Base-by-base conservation (phyloP, 2,329 filamentous ascomycete species). In the Hypoxylon sp. region DNA sequence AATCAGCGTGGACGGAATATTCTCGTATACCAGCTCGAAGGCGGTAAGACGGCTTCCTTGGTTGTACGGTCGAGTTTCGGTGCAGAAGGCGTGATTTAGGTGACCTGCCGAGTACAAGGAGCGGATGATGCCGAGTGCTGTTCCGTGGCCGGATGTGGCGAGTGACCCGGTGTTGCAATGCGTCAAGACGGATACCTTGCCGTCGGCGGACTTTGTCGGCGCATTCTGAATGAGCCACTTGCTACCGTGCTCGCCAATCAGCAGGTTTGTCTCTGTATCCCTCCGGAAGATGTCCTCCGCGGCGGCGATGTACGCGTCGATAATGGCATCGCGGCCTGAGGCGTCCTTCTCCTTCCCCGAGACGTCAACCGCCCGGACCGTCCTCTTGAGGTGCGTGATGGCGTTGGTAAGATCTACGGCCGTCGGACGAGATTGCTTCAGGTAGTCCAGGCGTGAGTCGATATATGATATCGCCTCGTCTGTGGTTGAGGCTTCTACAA, bases 101-200 rank as follows among this genome's bases (percentile, higher is more conserved):
- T 85, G 80, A 4, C 82, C 80, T 53, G 81, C 81, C 10, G 84
- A 77, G 69, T 91, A 85, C 4, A 99, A 81, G 3, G 90, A 91
- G 55, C 95, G 90, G 67, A 99, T 92, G 47, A 99, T 95, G 18
- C 95, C 95, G 2, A 99, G 81, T 0, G 95, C 95, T 9, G 95
- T 99, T 48, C 95, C 95, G 72, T 98, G 96, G n/a, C 95, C 95
- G 13, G 95, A 96, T 1, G 95, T 99, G 21, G 95, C 95, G 27
- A 99, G 87, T 17, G 94, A 97, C 23, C 95, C 95, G 18, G 95
- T 99, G 75, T 99, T 99, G 81, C 95, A 99, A 76, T 99, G 96
- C 9, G 95, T 99, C 65, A 99, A 78, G 38, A 99, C 88, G n/a
- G 91, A 91, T 43, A 97, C 67, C 76, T 80, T 69, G 72, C 80